Conservation (phyloP, 495 filamentous ascomycete genomes). For the Podospora didyma region DNA sequence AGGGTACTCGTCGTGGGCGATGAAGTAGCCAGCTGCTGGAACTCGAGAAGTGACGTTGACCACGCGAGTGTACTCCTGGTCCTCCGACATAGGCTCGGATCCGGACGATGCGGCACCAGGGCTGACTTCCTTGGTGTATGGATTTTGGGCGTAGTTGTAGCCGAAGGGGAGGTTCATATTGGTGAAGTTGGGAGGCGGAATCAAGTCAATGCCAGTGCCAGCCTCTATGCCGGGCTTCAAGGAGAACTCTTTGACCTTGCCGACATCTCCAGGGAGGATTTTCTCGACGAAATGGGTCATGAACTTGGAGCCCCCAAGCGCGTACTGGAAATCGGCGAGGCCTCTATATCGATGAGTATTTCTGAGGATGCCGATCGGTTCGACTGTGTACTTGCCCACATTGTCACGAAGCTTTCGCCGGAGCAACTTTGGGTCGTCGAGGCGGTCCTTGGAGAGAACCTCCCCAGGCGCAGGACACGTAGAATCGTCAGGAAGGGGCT, state of each 20-base stretch:
- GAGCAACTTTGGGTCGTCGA: constrained; percentile 45
- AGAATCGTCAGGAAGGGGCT: constrained; percentile 15
- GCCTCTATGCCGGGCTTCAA: constrained; percentile 61
- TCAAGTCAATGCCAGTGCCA: constrained; percentile 59
- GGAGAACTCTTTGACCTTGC: constrained; percentile 69
- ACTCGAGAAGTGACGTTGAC: constrained; percentile 40
- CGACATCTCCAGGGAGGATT: constrained; percentile 60
- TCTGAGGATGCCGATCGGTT: constrained; percentile 67
- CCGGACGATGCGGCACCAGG: constrained; percentile 25
- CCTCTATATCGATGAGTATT: constrained; percentile 83
- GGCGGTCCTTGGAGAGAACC: constrained; percentile 36
- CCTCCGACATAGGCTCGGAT: constrained; percentile 22
- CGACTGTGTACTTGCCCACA: constrained; percentile 59
- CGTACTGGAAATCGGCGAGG: constrained; percentile 70
- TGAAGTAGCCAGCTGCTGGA: constrained; percentile 57
- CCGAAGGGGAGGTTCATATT: constrained; percentile 64
- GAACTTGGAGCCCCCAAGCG: constrained; percentile 57
- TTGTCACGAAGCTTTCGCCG: constrained; percentile 70
- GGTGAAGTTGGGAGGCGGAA: constrained; percentile 75
- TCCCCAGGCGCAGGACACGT: not conserved
- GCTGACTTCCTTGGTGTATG: constrained; percentile 40
- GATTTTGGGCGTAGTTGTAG: constrained; percentile 55
- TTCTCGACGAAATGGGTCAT: constrained; percentile 60
- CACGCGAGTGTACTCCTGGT: constrained; percentile 26
- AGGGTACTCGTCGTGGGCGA: constrained; percentile 51